Evolutionary conservation across 345 rosid genomes (phyloP), one percentile per base, ranked within the genome.

Genomic region (Euphorbia lathyris): DNA sequence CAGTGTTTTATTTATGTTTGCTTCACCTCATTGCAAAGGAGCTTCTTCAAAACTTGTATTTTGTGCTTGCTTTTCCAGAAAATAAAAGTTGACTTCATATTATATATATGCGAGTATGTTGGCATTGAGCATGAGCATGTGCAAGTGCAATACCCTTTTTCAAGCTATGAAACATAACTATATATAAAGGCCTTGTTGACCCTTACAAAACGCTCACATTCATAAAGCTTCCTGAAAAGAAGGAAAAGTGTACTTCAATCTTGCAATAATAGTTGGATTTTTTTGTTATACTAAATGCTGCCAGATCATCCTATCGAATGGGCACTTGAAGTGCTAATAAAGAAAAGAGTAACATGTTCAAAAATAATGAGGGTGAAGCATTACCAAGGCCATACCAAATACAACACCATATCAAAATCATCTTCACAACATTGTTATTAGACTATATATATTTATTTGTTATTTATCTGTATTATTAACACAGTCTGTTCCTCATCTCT

Each of bases 21-120:
- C 56, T 63, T 72, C 63, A 36, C 17, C 45, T 62, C 13, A 61
- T 71, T 7, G 25, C 4, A 38, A 62, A 62, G 60, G 19, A 22
- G 66, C 17, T 25, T 58, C 10, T 25, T 32, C 3, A 27, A 51
- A 26, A 62, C 51, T 62, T 17, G 61, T 16, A 48, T 6, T 11
- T 23, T 32, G 36, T 2, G 36, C 36, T 32, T 32, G 2, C 3
- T 5, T 32, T 32, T 32, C 5, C 36, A 2, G 5, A 5, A 32
- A 40, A 40, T 40, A 12, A 40, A 4, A 40, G 45, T 40, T 40
- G 45, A 40, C 45, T 40, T 40, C 9, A 40, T 6, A 40, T 40
- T 40, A n/a, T n/a, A n/a, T n/a, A 23, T 23, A 29, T 13, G 14
- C 9, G 4, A 29, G 25, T 27, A 32, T 19, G 64, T 30, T 19